phyloP scores from a whole-genome alignment of 2,329 filamentous ascomycete species.

The Penicillium vulpinum region DNA sequence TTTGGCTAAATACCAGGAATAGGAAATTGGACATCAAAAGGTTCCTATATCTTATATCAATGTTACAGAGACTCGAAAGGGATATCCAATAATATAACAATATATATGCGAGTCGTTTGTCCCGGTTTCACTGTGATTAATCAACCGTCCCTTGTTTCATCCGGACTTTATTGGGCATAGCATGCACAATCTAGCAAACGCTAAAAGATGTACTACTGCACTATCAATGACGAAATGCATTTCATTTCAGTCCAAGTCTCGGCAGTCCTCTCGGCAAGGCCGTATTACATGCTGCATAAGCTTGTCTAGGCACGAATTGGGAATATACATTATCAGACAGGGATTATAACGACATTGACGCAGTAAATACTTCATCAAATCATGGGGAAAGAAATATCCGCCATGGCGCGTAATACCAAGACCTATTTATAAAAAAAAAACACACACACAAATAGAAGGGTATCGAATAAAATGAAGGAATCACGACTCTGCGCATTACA shows the following conservation, averaged over 20 bases:
- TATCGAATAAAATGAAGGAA: constrained; percentile 12
- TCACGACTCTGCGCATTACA: constrained; percentile 12
- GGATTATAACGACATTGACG: constrained; percentile 2
- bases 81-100: neutral
- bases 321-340: constrained; percentile 5
- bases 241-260: neutral
- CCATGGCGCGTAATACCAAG: neutral
- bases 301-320: neutral
- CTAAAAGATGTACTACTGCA: constrained; percentile 1
- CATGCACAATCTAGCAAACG: constrained; percentile 11
- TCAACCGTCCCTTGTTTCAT: constrained; percentile 26
- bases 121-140: constrained; percentile 20
- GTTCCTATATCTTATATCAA: neutral
- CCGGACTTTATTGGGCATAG: constrained; percentile 5
- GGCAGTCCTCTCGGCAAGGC: neutral
- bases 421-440: constrained; percentile 1
- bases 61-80: neutral
- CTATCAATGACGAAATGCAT: neutral
- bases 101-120: neutral
- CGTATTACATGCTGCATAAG: neutral
- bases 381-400: neutral
- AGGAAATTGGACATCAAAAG: neutral
- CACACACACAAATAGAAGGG: constrained; percentile 12
- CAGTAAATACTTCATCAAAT: constrained; percentile 5
- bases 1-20: neutral